Percentiles rank a stretch among this genome's conserved stretches.
These are phyloP conservation scores for Coemansia erecta DNA, from an alignment of 192 early-diverging fungal species.

Conservation along the genomic window DNA sequence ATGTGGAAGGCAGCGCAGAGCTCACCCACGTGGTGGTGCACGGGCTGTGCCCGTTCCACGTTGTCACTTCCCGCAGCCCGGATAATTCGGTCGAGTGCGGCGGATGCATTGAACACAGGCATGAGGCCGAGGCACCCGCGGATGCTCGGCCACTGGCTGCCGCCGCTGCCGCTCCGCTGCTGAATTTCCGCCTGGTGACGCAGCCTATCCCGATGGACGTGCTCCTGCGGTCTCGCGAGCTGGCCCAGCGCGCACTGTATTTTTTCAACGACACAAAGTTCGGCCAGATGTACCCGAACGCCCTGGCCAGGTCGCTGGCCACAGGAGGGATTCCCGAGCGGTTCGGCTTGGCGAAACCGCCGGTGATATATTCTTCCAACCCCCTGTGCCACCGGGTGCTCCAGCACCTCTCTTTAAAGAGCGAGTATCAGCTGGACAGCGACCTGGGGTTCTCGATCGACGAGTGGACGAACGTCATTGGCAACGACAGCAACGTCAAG, in stretches of 20 bases:
- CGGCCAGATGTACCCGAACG: conserved; percentile 11
- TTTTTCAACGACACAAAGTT: conserved; percentile 17
- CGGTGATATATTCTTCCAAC: conserved; percentile 9
- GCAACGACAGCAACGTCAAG: conserved; percentile 10
- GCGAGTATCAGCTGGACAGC: conserved; percentile 17
- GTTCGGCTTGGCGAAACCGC: background rate
- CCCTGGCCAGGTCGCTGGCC: background rate
- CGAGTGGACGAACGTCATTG: conserved; percentile 22
- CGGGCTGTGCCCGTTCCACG: conserved; percentile 41
- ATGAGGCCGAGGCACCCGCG: conserved; percentile 4
- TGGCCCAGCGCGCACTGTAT: conserved; percentile 15
- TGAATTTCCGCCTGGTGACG: conserved; percentile 23
- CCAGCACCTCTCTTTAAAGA: conserved; percentile 14
- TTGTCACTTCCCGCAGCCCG: conserved; percentile 1
- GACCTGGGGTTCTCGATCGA: conserved; percentile 27
- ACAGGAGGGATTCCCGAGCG: background rate
- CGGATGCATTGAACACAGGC: conserved; percentile 24
- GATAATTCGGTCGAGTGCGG: conserved; percentile 5
- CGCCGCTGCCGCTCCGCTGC: background rate
- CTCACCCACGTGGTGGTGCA: conserved; percentile 9
- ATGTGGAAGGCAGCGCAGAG: too few relatives aligned
- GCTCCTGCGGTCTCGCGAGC: conserved; percentile 19
- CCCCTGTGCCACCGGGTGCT: conserved; percentile 33
- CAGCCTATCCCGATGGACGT: conserved; percentile 30
- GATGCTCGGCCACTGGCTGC: too few relatives aligned